These are phyloP conservation scores for Ustilaginoidea virens DNA, from an alignment of 2,329 filamentous ascomycete species.

Conservation along the genomic window DNA sequence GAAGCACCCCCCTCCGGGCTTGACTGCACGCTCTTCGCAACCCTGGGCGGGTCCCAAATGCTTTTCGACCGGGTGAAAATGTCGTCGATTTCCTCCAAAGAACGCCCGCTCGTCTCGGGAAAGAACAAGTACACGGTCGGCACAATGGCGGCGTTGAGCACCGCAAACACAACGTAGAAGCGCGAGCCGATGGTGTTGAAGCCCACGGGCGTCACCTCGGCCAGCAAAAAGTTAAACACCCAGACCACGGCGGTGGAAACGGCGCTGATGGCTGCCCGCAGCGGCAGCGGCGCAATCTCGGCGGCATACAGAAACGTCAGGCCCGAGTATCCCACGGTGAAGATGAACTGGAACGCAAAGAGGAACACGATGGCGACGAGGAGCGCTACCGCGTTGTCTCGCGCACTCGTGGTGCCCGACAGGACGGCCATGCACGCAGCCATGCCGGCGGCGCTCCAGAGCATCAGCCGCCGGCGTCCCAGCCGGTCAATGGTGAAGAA, in stretches of 20 bases:
- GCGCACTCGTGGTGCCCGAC: conserved; percentile 11
- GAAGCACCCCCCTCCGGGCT: no score
- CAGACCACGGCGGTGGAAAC: conserved; percentile 32
- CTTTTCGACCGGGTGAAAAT: conserved; percentile 8
- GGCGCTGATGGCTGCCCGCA: conserved; percentile 28
- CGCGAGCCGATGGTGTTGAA: conserved; percentile 41
- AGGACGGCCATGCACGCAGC: conserved; percentile 12
- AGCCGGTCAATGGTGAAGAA: conserved; percentile 16
- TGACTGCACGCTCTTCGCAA: no score
- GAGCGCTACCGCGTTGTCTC: conserved; percentile 10
- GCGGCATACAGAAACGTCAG: conserved; percentile 44
- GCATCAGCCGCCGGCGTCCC: conserved; percentile 12
- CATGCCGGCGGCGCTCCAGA: conserved; percentile 13
- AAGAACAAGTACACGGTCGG: conserved; percentile 22
- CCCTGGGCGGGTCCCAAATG: conserved; percentile 4
- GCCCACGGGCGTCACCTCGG: conserved; percentile 49
- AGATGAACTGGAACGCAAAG: conserved; percentile 54
- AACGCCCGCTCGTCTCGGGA: conserved; percentile 13
- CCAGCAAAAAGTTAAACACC: conserved; percentile 27
- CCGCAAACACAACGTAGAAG: conserved; percentile 28
- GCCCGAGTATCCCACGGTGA: conserved; percentile 48
- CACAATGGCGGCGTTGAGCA: conserved; percentile 27
- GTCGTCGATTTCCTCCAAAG: conserved; percentile 14
- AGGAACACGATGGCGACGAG: conserved; percentile 26
- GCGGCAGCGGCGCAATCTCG: conserved; percentile 33